Evolutionary conservation across 345 rosid genomes (phyloP).

Genomic region (Populus euphratica): DNA sequence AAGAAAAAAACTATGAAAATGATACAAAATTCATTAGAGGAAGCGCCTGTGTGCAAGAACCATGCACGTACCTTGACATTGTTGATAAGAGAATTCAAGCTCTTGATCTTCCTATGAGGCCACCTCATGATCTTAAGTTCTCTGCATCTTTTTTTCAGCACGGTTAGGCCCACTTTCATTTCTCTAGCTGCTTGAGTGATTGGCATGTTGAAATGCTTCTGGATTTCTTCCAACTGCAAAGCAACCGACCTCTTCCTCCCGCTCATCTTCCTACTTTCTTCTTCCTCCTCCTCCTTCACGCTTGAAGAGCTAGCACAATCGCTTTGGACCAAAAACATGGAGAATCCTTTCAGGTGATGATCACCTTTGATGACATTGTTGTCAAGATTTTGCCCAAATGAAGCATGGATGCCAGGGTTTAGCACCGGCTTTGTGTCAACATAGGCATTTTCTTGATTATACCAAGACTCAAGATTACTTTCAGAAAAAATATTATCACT

Average conservation of each 20-base stretch:
- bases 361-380: background rate
- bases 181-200: constrained; percentile 65
- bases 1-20: background rate
- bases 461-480: background rate
- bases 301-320: background rate
- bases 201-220: constrained; percentile 52
- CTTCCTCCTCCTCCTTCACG: background rate
- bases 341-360: background rate
- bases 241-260: constrained; percentile 20
- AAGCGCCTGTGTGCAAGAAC: background rate
- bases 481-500: background rate
- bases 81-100: constrained; percentile 57
- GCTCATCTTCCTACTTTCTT: background rate
- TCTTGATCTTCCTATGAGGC: constrained; percentile 61
- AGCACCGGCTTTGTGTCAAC: background rate
- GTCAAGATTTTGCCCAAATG: no score
- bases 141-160: constrained; percentile 71
- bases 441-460: background rate
- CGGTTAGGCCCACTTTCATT: constrained; percentile 62
- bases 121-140: constrained; percentile 68
- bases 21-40: background rate
- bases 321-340: background rate
- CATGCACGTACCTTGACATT: constrained; percentile 51
- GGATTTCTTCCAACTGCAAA: constrained; percentile 45
- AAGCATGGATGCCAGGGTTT: background rate